Evolutionary conservation across 2,329 filamentous ascomycete species (phyloP).

Genomic region (Aureobasidium sp.): DNA sequence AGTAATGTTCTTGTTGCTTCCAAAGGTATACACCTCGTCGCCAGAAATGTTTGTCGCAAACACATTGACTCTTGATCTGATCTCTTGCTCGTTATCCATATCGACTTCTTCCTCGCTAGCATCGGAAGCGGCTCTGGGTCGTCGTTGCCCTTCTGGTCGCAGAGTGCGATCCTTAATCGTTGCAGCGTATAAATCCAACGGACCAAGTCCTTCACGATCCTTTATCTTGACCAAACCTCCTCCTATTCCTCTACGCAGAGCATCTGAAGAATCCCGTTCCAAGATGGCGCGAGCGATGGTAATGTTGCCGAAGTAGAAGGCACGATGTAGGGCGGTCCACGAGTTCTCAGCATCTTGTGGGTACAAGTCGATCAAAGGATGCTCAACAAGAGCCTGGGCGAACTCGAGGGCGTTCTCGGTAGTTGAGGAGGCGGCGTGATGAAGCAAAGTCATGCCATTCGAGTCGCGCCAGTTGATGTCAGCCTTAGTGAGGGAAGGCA

Average conservation of each 20-base stretch:
- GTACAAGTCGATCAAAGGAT: conserved; percentile 88
- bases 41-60: conserved; percentile 55
- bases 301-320: conserved; percentile 90
- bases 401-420: conserved; percentile 76
- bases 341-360: conserved; percentile 90
- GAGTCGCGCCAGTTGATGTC: conserved; percentile 91
- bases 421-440: conserved; percentile 84
- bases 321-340: conserved; percentile 95
- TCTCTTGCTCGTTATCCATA: conserved; percentile 66
- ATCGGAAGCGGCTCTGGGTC: conserved; percentile 34
- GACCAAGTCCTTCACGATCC: conserved; percentile 93
- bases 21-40: conserved; percentile 93
- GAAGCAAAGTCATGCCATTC: conserved; percentile 82
- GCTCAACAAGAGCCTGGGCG: conserved; percentile 80
- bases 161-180: conserved; percentile 85
- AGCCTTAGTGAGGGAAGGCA: conserved; percentile 55
- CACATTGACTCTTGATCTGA: conserved; percentile 36
- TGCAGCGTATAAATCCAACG: conserved; percentile 91
- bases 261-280: conserved; percentile 77
- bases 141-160: conserved; percentile 40
- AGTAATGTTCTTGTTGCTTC: conserved; percentile 95
- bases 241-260: conserved; percentile 69
- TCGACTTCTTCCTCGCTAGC: conserved; percentile 55
- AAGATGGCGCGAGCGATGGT: conserved; percentile 86
- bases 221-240: conserved; percentile 93